Percentiles rank a stretch among this genome's conserved stretches.
Conservation (phyloP, 768 basidiomycete genomes). For the Rhizopogon sp. region DNA sequence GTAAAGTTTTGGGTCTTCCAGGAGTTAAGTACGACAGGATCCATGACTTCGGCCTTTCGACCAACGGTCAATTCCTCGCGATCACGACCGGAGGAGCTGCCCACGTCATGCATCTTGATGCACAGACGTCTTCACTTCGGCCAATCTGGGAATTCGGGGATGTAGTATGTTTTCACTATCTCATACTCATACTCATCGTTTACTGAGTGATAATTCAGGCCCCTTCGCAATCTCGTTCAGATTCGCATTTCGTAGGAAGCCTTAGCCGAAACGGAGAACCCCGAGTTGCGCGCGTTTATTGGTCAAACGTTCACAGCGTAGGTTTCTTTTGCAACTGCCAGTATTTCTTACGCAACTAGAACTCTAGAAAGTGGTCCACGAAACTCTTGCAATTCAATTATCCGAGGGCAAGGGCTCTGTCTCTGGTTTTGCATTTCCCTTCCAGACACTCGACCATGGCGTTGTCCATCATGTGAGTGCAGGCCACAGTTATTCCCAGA, state of each 20-base stretch:
- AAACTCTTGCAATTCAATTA: conserved; percentile 49
- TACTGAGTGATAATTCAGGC: conserved; percentile 27
- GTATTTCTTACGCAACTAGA: conserved; percentile 1
- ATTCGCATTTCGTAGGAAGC: conserved; percentile 56
- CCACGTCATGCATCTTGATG: conserved; percentile 47
- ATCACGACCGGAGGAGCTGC: conserved; percentile 50
- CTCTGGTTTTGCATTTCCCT: conserved; percentile 54
- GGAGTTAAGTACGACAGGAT: conserved; percentile 45
- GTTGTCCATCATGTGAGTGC: conserved; percentile 57
- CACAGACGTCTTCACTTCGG: conserved; percentile 33
- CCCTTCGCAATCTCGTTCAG: conserved; percentile 34
- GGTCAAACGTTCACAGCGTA: conserved; percentile 56
- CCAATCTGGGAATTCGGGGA: conserved; percentile 52
- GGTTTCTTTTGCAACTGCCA: conserved; percentile 14
- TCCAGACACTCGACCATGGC: conserved; percentile 63
- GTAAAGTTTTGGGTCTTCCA: conserved; percentile 39
- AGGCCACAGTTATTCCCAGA: background rate
- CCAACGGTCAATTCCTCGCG: conserved; percentile 57
- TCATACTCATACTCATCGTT: background rate
- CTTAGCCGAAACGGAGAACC: conserved; percentile 43
- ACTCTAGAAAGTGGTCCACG: conserved; percentile 45
- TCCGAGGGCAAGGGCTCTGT: conserved; percentile 41
- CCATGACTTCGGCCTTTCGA: conserved; percentile 55
- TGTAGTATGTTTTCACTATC: conserved; percentile 34
- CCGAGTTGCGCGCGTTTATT: conserved; percentile 60